These are phyloP conservation scores for Triangularia setosa DNA, from an alignment of 2,329 filamentous ascomycete genomes.

Conservation along the genomic window DNA sequence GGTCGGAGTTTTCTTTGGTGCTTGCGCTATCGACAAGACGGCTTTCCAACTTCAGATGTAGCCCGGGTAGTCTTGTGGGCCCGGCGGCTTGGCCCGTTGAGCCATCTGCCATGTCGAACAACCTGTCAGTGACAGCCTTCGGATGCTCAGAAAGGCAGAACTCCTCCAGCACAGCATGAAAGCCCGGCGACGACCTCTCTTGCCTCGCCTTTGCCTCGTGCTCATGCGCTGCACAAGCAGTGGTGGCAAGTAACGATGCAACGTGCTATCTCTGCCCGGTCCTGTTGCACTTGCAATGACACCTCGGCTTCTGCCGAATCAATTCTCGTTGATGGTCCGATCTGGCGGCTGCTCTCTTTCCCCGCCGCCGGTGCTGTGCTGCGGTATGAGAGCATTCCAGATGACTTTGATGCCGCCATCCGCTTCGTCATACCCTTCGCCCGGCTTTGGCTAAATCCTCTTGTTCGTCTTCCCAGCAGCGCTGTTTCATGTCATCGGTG, in stretches of 20 bases:
- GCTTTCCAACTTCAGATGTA: neutral
- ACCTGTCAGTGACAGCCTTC: neutral
- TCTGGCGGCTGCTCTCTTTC: constrained; percentile 19
- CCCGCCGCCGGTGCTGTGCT: neutral
- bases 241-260: constrained; percentile 6
- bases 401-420: neutral
- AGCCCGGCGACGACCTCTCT: neutral
- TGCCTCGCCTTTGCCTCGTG: neutral
- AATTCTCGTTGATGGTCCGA: constrained; percentile 4
- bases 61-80: constrained; percentile 7
- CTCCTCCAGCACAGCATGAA: neutral
- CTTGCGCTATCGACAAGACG: neutral
- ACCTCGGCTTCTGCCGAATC: constrained; percentile 26
- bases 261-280: constrained; percentile 8
- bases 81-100: constrained; percentile 7
- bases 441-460: constrained; percentile 16
- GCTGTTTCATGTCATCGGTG: constrained; percentile 15
- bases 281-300: constrained; percentile 7
- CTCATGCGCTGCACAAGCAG: neutral
- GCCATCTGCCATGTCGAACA: neutral
- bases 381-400: constrained; percentile 1
- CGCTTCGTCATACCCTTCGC: constrained; percentile 13
- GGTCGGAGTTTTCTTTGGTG: neutral
- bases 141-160: neutral
- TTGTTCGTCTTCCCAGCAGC: neutral